Evolutionary conservation across 768 basidiomycete genomes (phyloP).

Genomic region (Tylopilus vinaceipallidus): DNA sequence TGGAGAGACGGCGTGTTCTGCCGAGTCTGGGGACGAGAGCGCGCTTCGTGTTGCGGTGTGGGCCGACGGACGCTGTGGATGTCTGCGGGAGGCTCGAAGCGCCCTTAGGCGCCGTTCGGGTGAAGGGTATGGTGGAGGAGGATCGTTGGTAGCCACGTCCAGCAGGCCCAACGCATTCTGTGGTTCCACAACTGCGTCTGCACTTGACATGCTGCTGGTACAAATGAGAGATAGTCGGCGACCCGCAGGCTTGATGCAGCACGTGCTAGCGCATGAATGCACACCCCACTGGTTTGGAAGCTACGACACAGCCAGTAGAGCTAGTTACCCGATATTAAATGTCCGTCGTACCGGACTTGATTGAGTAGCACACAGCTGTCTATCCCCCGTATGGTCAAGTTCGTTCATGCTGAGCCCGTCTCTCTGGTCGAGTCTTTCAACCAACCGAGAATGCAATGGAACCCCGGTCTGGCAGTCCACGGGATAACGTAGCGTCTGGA

Average conservation of each 20-base stretch:
- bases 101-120: slow-evolving; percentile 42
- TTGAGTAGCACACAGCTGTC: too few relatives aligned
- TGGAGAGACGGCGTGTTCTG: slow-evolving; percentile 28
- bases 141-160: slow-evolving; percentile 39
- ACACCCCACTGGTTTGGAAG: too few relatives aligned
- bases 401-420: too few relatives aligned
- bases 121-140: slow-evolving; percentile 71
- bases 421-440: too few relatives aligned
- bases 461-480: too few relatives aligned
- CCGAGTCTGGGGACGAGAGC: slow-evolving; percentile 34
- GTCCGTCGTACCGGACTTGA: too few relatives aligned
- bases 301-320: too few relatives aligned
- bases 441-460: too few relatives aligned
- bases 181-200: slow-evolving; percentile 1
- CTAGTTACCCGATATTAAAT: too few relatives aligned
- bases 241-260: background rate
- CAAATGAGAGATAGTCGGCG: background rate
- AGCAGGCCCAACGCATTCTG: slow-evolving; percentile 8
- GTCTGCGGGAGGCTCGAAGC: slow-evolving; percentile 29
- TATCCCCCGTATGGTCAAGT: too few relatives aligned
- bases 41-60: slow-evolving; percentile 28
- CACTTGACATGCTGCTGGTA: slow-evolving; percentile 8
- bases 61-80: slow-evolving; percentile 31
- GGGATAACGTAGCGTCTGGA: too few relatives aligned
- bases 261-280: slow-evolving; percentile 5